Base-by-base conservation (phyloP, 164 flowering plant species). In the Saururus chinensis region DNA sequence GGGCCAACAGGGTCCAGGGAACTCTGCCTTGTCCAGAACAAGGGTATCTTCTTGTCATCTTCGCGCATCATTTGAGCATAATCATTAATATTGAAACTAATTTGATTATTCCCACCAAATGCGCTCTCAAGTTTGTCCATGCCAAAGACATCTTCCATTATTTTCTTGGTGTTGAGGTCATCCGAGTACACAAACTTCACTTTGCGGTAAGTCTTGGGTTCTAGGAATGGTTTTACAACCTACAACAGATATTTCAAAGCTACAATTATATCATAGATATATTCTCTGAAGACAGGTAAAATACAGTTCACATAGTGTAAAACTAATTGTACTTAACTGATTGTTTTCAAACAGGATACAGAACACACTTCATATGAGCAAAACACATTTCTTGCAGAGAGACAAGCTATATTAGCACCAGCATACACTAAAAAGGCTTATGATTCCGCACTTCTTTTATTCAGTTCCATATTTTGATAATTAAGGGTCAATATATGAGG, bases 121-220 rank as follows among this genome's bases (percentile, higher is more conserved):
- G 87, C 81, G 41, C 82, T 65, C 65, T 92, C 96, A 20, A 92
- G 79, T 57, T 72, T 64, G 48, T 87, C 88, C 88, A 84, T 84
- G 61, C 86, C 87, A 56, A 92, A 92, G 22, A 83, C 64, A 14
- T 86, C 87, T 60, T 86, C 87, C 88, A 92, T 74, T 56, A 83
- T 82, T 73, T 79, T 87, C 77, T 70, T 81, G 60, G 81, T 56
- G 71, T 64, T 76, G 16, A 40, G 71, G 66, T 87, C 87, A 51
- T 87, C 80, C 14, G 95, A 74, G 75, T 89, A 89, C 54, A 79
- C 89, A 77, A 92, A 92, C 73, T 89, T 89, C 40, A 92, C 96
- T 76, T 92, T 92, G 57, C 71, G 76, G 61, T 56, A 65, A 21
- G 96, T 89, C 76, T 87, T 89, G 17, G 88, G 88, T 77, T 92